Percentiles rank a stretch among this genome's conserved stretches.
Conservation (phyloP, 345 rosid genomes). For the Lumnitzera littorea region DNA sequence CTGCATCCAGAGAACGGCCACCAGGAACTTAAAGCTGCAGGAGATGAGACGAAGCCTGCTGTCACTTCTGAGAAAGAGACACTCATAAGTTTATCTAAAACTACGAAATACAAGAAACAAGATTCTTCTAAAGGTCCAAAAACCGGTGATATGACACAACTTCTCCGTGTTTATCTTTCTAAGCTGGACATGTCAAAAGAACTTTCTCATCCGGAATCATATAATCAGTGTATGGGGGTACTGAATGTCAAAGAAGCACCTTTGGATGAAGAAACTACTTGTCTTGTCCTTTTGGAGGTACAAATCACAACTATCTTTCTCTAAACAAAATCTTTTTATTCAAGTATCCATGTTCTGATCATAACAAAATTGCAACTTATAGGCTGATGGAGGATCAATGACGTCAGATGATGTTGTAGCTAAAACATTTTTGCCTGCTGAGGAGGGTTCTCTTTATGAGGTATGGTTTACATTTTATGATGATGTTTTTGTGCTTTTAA, state of each 20-base stretch:
- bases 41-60: slow-evolving; percentile 33
- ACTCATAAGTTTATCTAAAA: slow-evolving; percentile 24
- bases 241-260: slow-evolving; percentile 27
- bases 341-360: neutral
- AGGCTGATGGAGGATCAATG: slow-evolving; percentile 69
- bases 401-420: slow-evolving; percentile 30
- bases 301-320: neutral
- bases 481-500: neutral
- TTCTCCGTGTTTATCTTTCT: slow-evolving; percentile 54
- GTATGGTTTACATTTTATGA: slow-evolving; percentile 26
- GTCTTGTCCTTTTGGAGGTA: slow-evolving; percentile 68
- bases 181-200: slow-evolving; percentile 78
- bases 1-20: slow-evolving; percentile 32
- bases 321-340: neutral
- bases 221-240: slow-evolving; percentile 35
- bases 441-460: slow-evolving; percentile 57
- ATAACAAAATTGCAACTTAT: neutral
- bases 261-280: slow-evolving; percentile 30
- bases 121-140: slow-evolving; percentile 29
- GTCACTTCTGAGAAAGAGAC: slow-evolving; percentile 39
- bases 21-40: slow-evolving; percentile 29
- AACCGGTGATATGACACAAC: slow-evolving; percentile 16
- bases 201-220: slow-evolving; percentile 63
- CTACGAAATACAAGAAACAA: slow-evolving; percentile 20
- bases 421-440: slow-evolving; percentile 42